A percentile compares a stretch with the other conserved stretches of the same genome.
Evolutionary conservation across 176 grass and related monocot species (phyloP).

Genomic region (Zoysia pacifica): DNA sequence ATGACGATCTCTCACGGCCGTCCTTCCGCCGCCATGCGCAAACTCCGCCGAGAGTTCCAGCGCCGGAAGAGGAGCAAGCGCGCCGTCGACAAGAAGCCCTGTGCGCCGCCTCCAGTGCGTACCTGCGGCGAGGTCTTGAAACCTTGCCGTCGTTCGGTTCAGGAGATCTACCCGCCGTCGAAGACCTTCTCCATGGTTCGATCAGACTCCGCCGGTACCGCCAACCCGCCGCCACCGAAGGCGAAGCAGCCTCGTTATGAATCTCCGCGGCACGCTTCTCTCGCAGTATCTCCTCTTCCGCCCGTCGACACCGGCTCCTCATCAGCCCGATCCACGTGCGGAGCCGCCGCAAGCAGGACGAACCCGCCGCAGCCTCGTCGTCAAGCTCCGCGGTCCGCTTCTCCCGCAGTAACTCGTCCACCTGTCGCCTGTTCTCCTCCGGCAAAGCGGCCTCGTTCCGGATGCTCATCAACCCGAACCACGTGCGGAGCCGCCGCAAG

Average conservation of each 20-base stretch:
- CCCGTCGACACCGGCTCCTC: not conserved
- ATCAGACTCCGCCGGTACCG: not conserved
- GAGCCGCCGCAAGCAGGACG: no score
- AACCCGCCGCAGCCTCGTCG: no score
- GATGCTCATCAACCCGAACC: accelerated
- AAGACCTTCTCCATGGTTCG: not conserved
- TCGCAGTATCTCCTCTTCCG: not conserved
- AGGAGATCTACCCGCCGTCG: not conserved
- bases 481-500: not conserved
- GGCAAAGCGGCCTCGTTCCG: not conserved
- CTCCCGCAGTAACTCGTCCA: not conserved
- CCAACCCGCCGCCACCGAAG: not conserved
- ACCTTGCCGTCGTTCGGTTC: not conserved
- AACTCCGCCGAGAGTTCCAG: not conserved
- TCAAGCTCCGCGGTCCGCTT: not conserved
- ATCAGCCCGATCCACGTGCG: no score
- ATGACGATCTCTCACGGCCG: not conserved
- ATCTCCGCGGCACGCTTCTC: not conserved
- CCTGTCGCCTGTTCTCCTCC: not conserved
- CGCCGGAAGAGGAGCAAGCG: not conserved
- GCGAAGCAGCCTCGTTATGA: not conserved
- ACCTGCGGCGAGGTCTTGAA: not conserved
- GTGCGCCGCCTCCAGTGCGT: not conserved
- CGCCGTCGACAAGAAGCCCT: not conserved
- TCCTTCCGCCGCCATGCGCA: not conserved